Base-by-base conservation (phyloP, 1,284 basidiomycete genomes). In the Malassezia nana region DNA sequence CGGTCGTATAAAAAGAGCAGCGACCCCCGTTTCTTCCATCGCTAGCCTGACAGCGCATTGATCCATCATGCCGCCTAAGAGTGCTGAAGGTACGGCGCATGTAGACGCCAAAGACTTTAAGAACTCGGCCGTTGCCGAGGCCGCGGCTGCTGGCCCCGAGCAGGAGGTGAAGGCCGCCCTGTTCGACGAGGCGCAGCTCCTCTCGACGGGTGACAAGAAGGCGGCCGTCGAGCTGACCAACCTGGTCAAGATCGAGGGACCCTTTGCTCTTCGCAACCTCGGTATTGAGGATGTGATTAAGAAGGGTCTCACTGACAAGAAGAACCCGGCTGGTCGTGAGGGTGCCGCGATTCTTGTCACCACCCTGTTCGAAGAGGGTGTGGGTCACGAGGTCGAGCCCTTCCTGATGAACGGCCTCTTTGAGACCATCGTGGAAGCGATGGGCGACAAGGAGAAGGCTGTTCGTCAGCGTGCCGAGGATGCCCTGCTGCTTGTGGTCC, bases 361-460 rank as follows among this genome's bases (percentile, higher is more conserved):
- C 57, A 77, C 78, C 60, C 78, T 83, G 58, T 79, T 89, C 76
- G 81, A 85, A 69, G 83, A 83, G 75, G 87, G 86, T 65, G 80
- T 87, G 56, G 79, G 84, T 68, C 84, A 83, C 77, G 83, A 87
- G 62, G 83, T 96, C 64, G 94, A 99, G 80, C 89, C 91, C 39
- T 81, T 79, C 76, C 86, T 98, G 79, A 86, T 96, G 78, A 82
- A 84, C 65, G 73, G 86, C 65, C 81, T 95, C 65, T 87, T 89
- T 76, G 81, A 82, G 58, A 82, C 84, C 62, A 84, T 98, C 69
- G 80, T 92, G 69, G 94, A 96, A 78, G 77, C 85, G 29, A 88
- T 91, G 72, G 89, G 87, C 72, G 89, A 92, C 81, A 92, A 92
- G 81, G 84, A 84, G 79, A 84, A 86, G 65, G 81, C 82, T 66